phyloP scores from a whole-genome alignment of 108 stramenopile genomes.

The Nitzschia palea region DNA sequence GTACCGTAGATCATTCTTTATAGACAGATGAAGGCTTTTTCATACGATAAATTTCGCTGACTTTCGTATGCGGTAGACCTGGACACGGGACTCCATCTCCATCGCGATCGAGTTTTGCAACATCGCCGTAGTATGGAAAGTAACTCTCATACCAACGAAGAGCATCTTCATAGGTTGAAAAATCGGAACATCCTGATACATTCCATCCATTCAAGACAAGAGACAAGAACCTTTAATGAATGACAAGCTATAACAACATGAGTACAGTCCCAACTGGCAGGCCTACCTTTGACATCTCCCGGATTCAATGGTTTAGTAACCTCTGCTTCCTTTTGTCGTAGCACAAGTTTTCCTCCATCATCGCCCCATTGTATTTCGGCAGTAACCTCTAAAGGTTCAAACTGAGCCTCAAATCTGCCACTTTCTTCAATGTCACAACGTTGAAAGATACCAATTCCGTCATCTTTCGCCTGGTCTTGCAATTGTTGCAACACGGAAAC shows the following conservation, averaged over 20 bases:
- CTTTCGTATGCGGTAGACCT: constrained; percentile 57
- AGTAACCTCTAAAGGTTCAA: constrained; percentile 52
- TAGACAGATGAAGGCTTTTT: constrained; percentile 41
- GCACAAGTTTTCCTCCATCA: constrained; percentile 46
- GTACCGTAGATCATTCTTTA: too few relatives aligned
- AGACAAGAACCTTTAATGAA: too few relatives aligned
- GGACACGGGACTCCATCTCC: constrained; percentile 73
- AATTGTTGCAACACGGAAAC: constrained; percentile 14
- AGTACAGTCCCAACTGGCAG: too few relatives aligned
- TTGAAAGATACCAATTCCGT: constrained; percentile 41
- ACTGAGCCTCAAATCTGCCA: constrained; percentile 37
- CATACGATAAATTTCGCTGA: constrained; percentile 48
- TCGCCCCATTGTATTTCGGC: constrained; percentile 36
- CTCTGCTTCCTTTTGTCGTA: constrained; percentile 1
- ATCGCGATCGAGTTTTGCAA: constrained; percentile 66
- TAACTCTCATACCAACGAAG: constrained; percentile 59
- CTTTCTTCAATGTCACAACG: constrained; percentile 19
- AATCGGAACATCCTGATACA: constrained; percentile 58
- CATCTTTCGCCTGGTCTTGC: constrained; percentile 33
- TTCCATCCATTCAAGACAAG: too few relatives aligned
- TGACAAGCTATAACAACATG: too few relatives aligned
- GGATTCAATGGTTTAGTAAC: constrained; percentile 39
- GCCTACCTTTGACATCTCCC: constrained; percentile 39
- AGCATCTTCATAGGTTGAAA: constrained; percentile 60
- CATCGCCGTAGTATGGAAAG: constrained; percentile 54